These are phyloP conservation scores for Geosmithia flava DNA, from an alignment of 2,329 filamentous ascomycete species.

Conservation along the genomic window DNA sequence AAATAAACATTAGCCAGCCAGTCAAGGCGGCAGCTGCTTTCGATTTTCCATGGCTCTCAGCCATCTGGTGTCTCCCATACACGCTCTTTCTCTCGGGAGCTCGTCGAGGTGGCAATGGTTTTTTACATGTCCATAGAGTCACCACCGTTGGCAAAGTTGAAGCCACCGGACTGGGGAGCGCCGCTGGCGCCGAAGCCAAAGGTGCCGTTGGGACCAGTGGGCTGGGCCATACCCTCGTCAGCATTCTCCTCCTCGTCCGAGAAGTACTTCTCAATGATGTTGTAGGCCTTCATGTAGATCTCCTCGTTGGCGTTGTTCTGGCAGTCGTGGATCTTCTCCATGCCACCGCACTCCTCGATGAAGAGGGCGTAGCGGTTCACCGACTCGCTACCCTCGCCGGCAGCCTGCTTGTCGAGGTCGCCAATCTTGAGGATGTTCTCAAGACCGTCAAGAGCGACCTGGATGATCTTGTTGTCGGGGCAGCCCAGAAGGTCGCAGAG, in stretches of 20 bases:
- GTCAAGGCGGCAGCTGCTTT: neutral
- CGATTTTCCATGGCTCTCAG: neutral
- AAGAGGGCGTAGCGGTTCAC: slow-evolving; percentile 97
- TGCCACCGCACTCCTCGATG: slow-evolving; percentile 96
- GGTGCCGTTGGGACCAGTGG: slow-evolving; percentile 55
- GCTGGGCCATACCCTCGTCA: slow-evolving; percentile 64
- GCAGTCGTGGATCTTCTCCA: slow-evolving; percentile 99
- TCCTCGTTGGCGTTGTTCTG: slow-evolving; percentile 99
- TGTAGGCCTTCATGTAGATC: slow-evolving; percentile 99
- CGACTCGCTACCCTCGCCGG: slow-evolving; percentile 58
- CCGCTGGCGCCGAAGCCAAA: slow-evolving; percentile 68
- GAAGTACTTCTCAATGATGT: slow-evolving; percentile 99
- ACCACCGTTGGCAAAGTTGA: slow-evolving; percentile 77
- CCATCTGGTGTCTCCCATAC: neutral
- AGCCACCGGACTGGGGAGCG: slow-evolving; percentile 57
- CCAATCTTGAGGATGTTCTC: slow-evolving; percentile 99
- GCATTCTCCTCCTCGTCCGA: slow-evolving; percentile 95
- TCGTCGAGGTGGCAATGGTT: neutral
- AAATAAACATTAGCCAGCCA: neutral
- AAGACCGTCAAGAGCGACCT: slow-evolving; percentile 91
- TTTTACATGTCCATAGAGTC: slow-evolving; percentile 55
- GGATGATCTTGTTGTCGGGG: slow-evolving; percentile 99
- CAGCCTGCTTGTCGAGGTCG: slow-evolving; percentile 92
- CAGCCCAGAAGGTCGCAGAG: slow-evolving; percentile 89
- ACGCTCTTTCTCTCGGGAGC: neutral